phyloP scores from a whole-genome alignment of 2,329 filamentous ascomycete genomes.

The Fusarium floridanum region DNA sequence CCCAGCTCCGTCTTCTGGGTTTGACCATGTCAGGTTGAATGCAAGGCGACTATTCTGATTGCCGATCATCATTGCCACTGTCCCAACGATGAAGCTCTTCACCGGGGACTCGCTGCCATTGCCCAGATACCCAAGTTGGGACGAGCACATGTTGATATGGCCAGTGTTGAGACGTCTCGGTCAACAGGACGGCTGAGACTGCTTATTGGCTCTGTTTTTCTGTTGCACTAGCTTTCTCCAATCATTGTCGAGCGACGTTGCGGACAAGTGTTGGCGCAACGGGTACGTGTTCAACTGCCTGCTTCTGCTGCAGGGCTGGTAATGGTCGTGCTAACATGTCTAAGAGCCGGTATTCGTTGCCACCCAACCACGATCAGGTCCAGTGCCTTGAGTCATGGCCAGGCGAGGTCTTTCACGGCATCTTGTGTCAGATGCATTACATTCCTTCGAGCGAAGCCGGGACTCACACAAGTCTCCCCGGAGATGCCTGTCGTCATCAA shows the following conservation, averaged over 20 bases:
- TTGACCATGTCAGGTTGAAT: constrained; percentile 21
- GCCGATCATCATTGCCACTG: constrained; percentile 16
- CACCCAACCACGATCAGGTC: not conserved
- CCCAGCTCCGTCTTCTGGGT: constrained; percentile 14
- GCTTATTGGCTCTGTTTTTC: not conserved
- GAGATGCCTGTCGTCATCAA: constrained; percentile 15
- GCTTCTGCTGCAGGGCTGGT: not conserved
- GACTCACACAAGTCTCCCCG: constrained; percentile 21
- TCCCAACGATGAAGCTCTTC: constrained; percentile 23
- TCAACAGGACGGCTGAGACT: constrained; percentile 2
- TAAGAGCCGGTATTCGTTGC: not conserved
- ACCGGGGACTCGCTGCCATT: not conserved
- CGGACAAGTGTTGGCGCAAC: constrained; percentile 6
- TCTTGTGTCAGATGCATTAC: constrained; percentile 8
- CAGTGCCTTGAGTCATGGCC: not conserved
- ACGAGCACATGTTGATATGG: not conserved
- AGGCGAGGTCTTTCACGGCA: not conserved
- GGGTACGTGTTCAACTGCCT: not conserved
- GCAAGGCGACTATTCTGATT: constrained; percentile 30
- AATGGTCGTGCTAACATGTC: not conserved
- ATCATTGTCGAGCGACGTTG: not conserved
- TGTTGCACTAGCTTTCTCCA: not conserved
- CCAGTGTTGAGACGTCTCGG: not conserved
- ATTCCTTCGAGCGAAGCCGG: constrained; percentile 19
- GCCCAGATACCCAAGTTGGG: not conserved